phyloP scores from a whole-genome alignment of 768 basidiomycete species.

The Dendrothele bispora region DNA sequence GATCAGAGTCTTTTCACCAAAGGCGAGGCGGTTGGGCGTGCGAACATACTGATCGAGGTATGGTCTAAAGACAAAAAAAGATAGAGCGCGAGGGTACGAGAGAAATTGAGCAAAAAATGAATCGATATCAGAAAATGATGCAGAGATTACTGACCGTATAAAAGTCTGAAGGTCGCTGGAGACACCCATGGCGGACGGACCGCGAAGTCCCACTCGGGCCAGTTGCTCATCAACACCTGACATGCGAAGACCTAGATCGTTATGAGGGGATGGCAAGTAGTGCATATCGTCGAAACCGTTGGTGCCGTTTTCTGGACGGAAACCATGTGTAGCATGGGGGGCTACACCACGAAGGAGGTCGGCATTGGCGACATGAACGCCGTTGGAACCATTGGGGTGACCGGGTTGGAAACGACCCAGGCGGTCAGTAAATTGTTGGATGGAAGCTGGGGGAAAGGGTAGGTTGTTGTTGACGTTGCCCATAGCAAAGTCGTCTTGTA shows the following conservation, averaged over 20 bases:
- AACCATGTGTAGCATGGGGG: conserved; percentile 69
- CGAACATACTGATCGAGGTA: conserved; percentile 85
- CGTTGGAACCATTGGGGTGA: conserved; percentile 37
- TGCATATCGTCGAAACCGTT: conserved; percentile 60
- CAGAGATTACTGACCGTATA: conserved; percentile 55
- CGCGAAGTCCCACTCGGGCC: conserved; percentile 63
- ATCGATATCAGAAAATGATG: conserved; percentile 11
- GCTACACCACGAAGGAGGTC: conserved; percentile 69
- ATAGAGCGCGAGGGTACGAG: background rate
- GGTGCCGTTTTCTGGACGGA: conserved; percentile 50
- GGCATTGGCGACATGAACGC: conserved; percentile 48
- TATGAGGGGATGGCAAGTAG: conserved; percentile 53
- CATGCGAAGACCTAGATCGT: conserved; percentile 63
- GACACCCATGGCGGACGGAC: conserved; percentile 53
- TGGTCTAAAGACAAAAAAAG: conserved; percentile 46
- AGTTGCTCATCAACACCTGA: conserved; percentile 61
- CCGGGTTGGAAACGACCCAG: conserved; percentile 50
- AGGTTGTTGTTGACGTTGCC: conserved; percentile 44
- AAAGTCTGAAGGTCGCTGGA: conserved; percentile 79
- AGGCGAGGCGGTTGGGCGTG: conserved; percentile 81
- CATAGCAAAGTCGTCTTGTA: conserved; percentile 64
- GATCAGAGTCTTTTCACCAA: conserved; percentile 91
- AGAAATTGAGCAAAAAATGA: conserved; percentile 10
- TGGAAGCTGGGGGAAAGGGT: conserved; percentile 46
- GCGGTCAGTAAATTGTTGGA: conserved; percentile 63